These are phyloP conservation scores for Hypoxylon sp. DNA, from an alignment of 2,329 filamentous ascomycete genomes.

Conservation along the genomic window DNA sequence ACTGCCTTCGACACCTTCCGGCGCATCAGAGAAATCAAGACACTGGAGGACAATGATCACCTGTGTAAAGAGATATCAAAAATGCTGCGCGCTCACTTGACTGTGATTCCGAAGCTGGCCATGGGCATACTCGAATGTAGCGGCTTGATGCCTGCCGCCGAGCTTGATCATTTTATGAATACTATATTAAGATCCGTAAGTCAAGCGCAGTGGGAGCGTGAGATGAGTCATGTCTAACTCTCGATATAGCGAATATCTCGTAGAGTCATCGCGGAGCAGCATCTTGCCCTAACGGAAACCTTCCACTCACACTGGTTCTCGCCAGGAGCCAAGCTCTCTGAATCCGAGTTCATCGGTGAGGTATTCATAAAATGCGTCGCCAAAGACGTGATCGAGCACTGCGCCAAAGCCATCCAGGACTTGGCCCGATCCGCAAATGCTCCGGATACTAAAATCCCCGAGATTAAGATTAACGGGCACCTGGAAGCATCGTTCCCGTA, in stretches of 20 bases:
- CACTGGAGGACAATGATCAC: slow-evolving; percentile 87
- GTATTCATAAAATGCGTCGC: slow-evolving; percentile 95
- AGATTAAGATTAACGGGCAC: slow-evolving; percentile 87
- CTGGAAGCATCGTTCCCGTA: slow-evolving; percentile 93
- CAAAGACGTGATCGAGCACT: slow-evolving; percentile 87
- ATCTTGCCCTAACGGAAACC: slow-evolving; percentile 93
- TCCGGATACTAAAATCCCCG: slow-evolving; percentile 77
- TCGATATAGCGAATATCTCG: slow-evolving; percentile 83
- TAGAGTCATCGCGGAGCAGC: slow-evolving; percentile 96
- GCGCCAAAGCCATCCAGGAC: slow-evolving; percentile 79
- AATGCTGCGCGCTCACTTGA: slow-evolving; percentile 87
- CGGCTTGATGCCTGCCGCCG: slow-evolving; percentile 81
- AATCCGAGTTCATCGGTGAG: slow-evolving; percentile 91
- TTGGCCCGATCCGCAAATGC: slow-evolving; percentile 83
- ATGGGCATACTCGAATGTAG: slow-evolving; percentile 95
- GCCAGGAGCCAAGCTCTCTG: slow-evolving; percentile 78
- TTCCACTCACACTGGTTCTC: slow-evolving; percentile 93
- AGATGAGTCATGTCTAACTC: slow-evolving; percentile 2
- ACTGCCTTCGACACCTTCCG: slow-evolving; percentile 94
- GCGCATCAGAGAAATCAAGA: slow-evolving; percentile 84
- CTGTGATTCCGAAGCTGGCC: slow-evolving; percentile 92
- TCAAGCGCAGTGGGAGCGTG: slow-evolving; percentile 10
- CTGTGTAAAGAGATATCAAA: slow-evolving; percentile 85
- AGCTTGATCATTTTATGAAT: slow-evolving; percentile 95
- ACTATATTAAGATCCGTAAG: slow-evolving; percentile 88